Base-by-base conservation (phyloP, 768 basidiomycete genomes). In the Hericium coralloides region DNA sequence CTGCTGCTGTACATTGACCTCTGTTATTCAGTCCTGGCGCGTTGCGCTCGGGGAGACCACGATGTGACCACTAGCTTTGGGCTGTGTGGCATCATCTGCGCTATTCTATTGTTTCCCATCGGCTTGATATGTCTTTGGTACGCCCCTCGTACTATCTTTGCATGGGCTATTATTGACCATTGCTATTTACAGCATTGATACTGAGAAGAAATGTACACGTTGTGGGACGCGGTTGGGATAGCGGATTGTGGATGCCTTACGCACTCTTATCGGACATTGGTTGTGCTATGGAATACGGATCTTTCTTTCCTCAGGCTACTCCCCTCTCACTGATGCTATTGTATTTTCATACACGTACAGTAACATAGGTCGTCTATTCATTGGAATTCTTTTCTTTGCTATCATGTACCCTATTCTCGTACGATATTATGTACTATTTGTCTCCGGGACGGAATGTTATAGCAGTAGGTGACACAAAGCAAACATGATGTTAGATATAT, bases 21-120 rank as follows among this genome's bases (percentile, higher is more conserved):
- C 17, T 12, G 22, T 25, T 39, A 36, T 14, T 5, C 22, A 68
- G 67, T 66, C 22, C 52, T 59, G 45, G 66, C 63, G 51, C 58
- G 57, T 41, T 70, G 69, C 55, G 69, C 69, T 18, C 59, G 63
- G 38, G 69, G 69, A 25, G 59, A 69, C 18, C 69, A 70, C 41
- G 67, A 69, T 26, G 55, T 60, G 12, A 51, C 55, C n/a, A 66
- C 54, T 17, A 65, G 62, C 37, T 63, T 68, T 49, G 69, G 69
- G 18, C 48, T 63, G 18, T 65, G 64, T 41, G 69, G 69, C 9
- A 69, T 70, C 57, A 64, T 70, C 50, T 61, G 56, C 36, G 66
- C 68, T 4, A 60, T 70, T 20, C 38, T 69, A 6, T 52, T 64
- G 2, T 70, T 70, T 54, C 69, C 69, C 0, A 59, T 67, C 9